These are phyloP conservation scores for Podila epicladia DNA, from an alignment of 192 early-diverging fungal species.

Conservation along the genomic window DNA sequence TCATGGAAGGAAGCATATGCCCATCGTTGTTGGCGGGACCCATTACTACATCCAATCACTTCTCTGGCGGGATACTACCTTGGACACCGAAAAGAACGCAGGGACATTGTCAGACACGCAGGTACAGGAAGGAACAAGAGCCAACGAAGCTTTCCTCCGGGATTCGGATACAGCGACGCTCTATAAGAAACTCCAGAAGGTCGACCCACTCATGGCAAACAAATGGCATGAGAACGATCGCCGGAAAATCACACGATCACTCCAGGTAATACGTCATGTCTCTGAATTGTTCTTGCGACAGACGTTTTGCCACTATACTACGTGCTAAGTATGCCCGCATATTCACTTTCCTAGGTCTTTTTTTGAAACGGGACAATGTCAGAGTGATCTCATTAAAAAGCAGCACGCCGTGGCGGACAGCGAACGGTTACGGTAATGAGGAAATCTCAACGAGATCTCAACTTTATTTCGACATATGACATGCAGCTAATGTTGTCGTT, in stretches of 20 bases:
- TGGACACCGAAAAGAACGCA: constrained; percentile 30
- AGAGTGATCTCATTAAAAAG: constrained; percentile 79
- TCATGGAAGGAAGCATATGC: constrained; percentile 71
- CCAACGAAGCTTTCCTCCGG: constrained; percentile 25
- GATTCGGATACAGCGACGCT: constrained; percentile 63
- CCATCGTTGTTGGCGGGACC: constrained; percentile 95
- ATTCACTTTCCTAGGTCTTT: constrained; percentile 69
- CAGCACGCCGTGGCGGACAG: constrained; percentile 65
- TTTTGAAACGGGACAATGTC: constrained; percentile 74
- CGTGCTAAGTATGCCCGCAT: no score
- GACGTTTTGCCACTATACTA: no score
- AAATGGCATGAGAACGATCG: constrained; percentile 92
- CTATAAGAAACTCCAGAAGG: constrained; percentile 69
- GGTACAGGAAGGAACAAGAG: constrained; percentile 6
- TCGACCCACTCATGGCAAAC: constrained; percentile 89
- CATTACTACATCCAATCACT: constrained; percentile 97
- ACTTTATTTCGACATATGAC: no score
- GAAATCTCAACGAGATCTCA: no score
- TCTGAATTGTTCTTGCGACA: no score
- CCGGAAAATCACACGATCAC: constrained; percentile 85
- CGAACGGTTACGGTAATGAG: constrained; percentile 41
- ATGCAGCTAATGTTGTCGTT: neutral
- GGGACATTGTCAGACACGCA: constrained; percentile 20
- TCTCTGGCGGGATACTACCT: constrained; percentile 81
- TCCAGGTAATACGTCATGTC: constrained; percentile 69